Conservation (phyloP, 768 basidiomycete species). For the Boletus rex-veris region DNA sequence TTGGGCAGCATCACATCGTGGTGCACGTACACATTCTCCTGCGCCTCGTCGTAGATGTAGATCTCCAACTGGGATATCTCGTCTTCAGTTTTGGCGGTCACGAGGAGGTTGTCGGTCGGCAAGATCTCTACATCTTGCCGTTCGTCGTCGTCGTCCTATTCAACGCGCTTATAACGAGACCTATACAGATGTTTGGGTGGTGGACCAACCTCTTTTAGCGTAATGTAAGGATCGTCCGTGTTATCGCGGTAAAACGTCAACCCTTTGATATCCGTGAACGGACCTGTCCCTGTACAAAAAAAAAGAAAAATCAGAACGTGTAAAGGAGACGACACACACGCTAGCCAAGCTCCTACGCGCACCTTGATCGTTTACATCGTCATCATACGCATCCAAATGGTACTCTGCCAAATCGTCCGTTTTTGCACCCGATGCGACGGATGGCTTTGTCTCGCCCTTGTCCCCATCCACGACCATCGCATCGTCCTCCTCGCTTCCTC, state of each 20-base stretch:
- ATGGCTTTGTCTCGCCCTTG: slow-evolving; percentile 1
- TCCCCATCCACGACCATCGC: slow-evolving; percentile 61
- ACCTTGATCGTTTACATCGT: slow-evolving; percentile 53
- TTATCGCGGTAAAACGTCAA: slow-evolving; percentile 89
- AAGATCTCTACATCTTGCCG: slow-evolving; percentile 85
- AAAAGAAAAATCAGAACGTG: background rate
- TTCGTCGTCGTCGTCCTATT: slow-evolving; percentile 60
- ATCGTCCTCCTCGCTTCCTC: slow-evolving; percentile 47
- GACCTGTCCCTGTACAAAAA: slow-evolving; percentile 51
- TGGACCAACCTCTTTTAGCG: slow-evolving; percentile 78
- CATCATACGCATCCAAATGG: slow-evolving; percentile 88
- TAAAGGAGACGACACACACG: background rate
- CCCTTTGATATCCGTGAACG: slow-evolving; percentile 95
- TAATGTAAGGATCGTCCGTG: slow-evolving; percentile 95
- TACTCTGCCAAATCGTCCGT: slow-evolving; percentile 79
- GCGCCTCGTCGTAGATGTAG: slow-evolving; percentile 90
- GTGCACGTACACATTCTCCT: slow-evolving; percentile 92
- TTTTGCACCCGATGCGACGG: slow-evolving; percentile 32
- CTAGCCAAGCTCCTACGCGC: background rate
- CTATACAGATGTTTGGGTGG: background rate
- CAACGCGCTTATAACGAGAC: background rate
- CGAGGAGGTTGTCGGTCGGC: slow-evolving; percentile 88
- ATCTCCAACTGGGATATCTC: slow-evolving; percentile 94
- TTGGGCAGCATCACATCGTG: slow-evolving; percentile 98
- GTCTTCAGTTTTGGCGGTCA: slow-evolving; percentile 93